Conservation (phyloP, 176 grass and related monocot species). For the Raddia guianensis region DNA sequence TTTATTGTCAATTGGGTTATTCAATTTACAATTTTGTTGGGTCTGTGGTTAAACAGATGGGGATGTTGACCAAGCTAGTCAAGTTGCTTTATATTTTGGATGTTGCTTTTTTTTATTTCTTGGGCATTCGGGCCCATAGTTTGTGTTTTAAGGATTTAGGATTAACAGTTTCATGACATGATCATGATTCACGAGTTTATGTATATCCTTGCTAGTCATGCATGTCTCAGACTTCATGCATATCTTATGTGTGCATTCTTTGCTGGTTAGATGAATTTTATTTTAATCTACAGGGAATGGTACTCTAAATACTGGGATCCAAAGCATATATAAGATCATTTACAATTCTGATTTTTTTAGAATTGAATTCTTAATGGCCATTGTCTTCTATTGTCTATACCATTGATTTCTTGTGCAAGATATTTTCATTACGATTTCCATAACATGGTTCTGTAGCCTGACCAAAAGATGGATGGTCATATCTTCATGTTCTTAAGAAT, state of each 20-base stretch:
- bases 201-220: background rate
- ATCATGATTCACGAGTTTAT: slow-evolving; percentile 1
- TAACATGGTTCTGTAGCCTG: background rate
- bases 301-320: background rate
- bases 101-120: background rate
- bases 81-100: background rate
- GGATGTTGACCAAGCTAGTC: background rate
- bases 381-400: background rate
- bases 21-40: background rate
- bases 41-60: background rate
- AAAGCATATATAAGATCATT: slow-evolving; percentile 21
- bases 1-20: background rate
- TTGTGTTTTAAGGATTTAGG: background rate
- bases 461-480: slow-evolving; percentile 4
- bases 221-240: background rate
- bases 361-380: background rate
- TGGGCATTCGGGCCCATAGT: background rate
- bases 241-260: slow-evolving; percentile 19
- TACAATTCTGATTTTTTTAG: background rate
- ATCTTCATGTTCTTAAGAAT: background rate
- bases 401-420: background rate
- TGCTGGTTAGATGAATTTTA: background rate
- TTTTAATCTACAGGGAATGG: background rate
- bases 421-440: background rate
- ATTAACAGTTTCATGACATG: background rate